Evolutionary conservation across 495 filamentous ascomycete species (phyloP), one percentile per base, ranked within the genome.

Genomic region (Penicillium maclennaniae): DNA sequence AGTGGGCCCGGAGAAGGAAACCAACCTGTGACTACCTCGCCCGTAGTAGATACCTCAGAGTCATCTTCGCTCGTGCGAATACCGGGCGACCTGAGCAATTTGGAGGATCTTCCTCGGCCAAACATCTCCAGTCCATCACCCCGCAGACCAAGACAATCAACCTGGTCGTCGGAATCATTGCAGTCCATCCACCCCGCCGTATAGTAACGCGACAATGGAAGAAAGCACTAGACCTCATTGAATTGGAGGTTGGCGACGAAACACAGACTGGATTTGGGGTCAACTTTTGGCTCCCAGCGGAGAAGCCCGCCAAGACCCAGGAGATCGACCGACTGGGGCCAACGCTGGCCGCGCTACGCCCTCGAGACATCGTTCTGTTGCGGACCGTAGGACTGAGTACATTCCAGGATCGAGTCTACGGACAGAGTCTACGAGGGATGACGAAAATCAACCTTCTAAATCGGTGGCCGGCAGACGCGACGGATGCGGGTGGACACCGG

Each of bases 241-340:
- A 95, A 60, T 65, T 95, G 6, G 76, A 91, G 1, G 88, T 96
- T 1, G 91, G 87, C 12, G 92, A 97, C 62, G 90, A 96, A 49
- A 93, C 90, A 2, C 82, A 78, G 45, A 83, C 87, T 12, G 88
- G 88, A 14, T 95, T 97, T 66, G 80, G 77, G 12, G 71, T 97
- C 53, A 92, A 86, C 25, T 87, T 96, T 56, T 97, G 92, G 92
- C 73, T 95, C 14, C 67, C 76, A 3, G 55, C 65, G 23, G 56
- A 23, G 49, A 53, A 50, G 19, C 47, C 54, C 55, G 48, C 43
- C 56, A 58, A 60, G 60, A 66, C 60, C 50, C 50, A 55, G 17
- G 37, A 63, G 38, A 46, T 54, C 17, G 59, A 64, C 65, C 7
- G 56, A 27, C 69, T 85, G 19, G 63, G 70, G 7, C 52, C 51